These are phyloP conservation scores for Iris pallida DNA, from an alignment of 116 monocot species.

Conservation along the genomic window DNA sequence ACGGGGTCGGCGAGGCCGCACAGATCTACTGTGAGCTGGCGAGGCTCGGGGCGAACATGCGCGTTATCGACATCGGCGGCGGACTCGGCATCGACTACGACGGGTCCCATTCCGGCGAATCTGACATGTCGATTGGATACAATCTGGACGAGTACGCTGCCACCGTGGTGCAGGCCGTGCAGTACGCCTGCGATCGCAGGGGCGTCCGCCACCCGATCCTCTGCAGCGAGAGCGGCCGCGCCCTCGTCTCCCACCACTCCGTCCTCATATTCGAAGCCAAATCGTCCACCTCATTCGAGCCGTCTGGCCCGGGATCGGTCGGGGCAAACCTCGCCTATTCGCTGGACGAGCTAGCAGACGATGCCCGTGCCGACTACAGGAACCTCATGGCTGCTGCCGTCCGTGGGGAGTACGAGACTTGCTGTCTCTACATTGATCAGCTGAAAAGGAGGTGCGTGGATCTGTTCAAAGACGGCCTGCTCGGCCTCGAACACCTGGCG, in stretches of 20 bases:
- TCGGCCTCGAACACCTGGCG: conserved; percentile 58
- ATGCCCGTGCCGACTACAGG: conserved; percentile 38
- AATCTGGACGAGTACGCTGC: conserved; percentile 57
- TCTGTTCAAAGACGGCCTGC: conserved; percentile 58
- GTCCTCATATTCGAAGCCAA: conserved; percentile 71
- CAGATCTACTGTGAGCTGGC: conserved; percentile 82
- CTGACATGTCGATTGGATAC: conserved; percentile 70
- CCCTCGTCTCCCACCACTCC: conserved; percentile 76
- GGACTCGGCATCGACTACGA: conserved; percentile 86
- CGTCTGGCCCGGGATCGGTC: conserved; percentile 9
- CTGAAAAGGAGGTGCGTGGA: conserved; percentile 51
- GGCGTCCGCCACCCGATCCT: conserved; percentile 53
- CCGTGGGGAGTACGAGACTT: conserved; percentile 42
- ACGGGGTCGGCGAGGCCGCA: conserved; percentile 70
- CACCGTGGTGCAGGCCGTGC: conserved; percentile 46
- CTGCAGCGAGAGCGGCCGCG: conserved; percentile 82
- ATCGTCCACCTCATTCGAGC: conserved; percentile 23
- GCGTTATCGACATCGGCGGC: conserved; percentile 73
- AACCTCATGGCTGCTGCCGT: conserved; percentile 50
- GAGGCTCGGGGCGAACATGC: conserved; percentile 58
- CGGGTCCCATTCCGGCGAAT: conserved; percentile 46
- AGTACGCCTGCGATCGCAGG: conserved; percentile 53
- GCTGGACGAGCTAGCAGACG: conserved; percentile 44
- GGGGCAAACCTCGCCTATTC: conserved; percentile 28
- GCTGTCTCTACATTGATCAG: conserved; percentile 34